Evolutionary conservation across 1,139 yeast species (phyloP), one percentile per base, ranked within the genome.

Genomic region (Candida sp.): DNA sequence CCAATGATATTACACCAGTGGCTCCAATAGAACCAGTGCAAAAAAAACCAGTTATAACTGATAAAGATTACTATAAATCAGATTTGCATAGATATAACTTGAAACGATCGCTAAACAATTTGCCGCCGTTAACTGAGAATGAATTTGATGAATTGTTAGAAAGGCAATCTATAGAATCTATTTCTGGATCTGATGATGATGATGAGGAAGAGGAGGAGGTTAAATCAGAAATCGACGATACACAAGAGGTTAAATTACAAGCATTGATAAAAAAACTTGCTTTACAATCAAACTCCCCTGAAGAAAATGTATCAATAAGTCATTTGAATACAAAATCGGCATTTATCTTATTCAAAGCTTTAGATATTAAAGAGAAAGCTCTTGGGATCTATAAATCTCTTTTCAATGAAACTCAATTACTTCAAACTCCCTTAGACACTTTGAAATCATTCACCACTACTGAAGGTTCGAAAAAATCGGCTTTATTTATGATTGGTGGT

Each of bases 401-500:
- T n/a, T 80, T 88, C 52, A 63, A 70, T 23, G 61, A 66, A 5
- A 46, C 55, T 1, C 68, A 68, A 30, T 53, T 66, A 1, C 43
- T 51, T 15, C 37, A 50, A 5, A 58, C 62, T 35, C 89, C 85
- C 0, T 54, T 77, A 21, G 64, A 58, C 23, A 66, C 76, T 2
- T 61, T 81, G 35, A 60, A 57, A 43, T 53, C 63, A 3, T 61
- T 77, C 57, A 64, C 70, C 27, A 39, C 38, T 19, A 12, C 40
- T 2, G 41, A 43, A 11, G 21, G 30, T 7, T 43, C 48, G 19
- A 52, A 67, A 3, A 71, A 75, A 48, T 88, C 88, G 3, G 96
- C 96, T 1, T 66, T 93, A 11, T 78, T 93, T 51, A 89, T 95
- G 97, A 79, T 93, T 45, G 98, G 98, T 8, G 98, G 99, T 39